Evolutionary conservation across 2,329 filamentous ascomycete species (phyloP).

Genomic region (Fusarium sp.): DNA sequence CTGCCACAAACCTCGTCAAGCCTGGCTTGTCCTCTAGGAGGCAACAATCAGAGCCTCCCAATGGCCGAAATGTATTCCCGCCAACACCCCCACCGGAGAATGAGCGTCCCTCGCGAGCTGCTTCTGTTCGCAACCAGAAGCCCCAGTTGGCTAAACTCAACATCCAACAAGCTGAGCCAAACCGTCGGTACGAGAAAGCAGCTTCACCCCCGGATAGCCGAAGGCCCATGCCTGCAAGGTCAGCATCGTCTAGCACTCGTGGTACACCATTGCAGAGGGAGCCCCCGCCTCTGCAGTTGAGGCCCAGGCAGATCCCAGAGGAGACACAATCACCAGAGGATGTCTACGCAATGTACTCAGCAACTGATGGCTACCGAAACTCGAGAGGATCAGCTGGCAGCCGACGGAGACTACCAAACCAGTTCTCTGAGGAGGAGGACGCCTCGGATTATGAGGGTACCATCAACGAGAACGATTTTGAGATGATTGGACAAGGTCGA

Average conservation of each 20-base stretch:
- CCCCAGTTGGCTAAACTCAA: slow-evolving; percentile 72
- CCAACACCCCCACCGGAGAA: slow-evolving; percentile 98
- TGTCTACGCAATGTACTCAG: slow-evolving; percentile 73
- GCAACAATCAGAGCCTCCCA: slow-evolving; percentile 87
- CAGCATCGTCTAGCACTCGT: slow-evolving; percentile 58
- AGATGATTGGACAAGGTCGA: slow-evolving; percentile 73
- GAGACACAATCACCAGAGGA: slow-evolving; percentile 75
- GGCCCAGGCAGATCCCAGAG: slow-evolving; percentile 54
- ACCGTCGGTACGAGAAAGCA: slow-evolving; percentile 67
- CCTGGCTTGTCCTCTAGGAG: slow-evolving; percentile 82
- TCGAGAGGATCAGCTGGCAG: slow-evolving; percentile 47
- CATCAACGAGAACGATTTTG: slow-evolving; percentile 82
- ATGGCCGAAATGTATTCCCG: slow-evolving; percentile 85
- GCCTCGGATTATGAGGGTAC: slow-evolving; percentile 75
- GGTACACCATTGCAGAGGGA: slow-evolving; percentile 57
- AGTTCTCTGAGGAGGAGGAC: slow-evolving; percentile 84
- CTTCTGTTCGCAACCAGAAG: slow-evolving; percentile 71
- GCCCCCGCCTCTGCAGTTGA: slow-evolving; percentile 46
- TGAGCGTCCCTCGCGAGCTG: slow-evolving; percentile 73
- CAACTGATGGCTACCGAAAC: slow-evolving; percentile 54
- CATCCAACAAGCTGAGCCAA: slow-evolving; percentile 65
- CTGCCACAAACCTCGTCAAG: slow-evolving; percentile 92
- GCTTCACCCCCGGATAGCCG: slow-evolving; percentile 58
- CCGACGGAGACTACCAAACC: slow-evolving; percentile 60
- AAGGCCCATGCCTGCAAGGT: slow-evolving; percentile 53